These are phyloP conservation scores for Sphagnum tenellum DNA, from an alignment of 225 moss, liverwort and hornwort genomes.

Conservation along the genomic window DNA sequence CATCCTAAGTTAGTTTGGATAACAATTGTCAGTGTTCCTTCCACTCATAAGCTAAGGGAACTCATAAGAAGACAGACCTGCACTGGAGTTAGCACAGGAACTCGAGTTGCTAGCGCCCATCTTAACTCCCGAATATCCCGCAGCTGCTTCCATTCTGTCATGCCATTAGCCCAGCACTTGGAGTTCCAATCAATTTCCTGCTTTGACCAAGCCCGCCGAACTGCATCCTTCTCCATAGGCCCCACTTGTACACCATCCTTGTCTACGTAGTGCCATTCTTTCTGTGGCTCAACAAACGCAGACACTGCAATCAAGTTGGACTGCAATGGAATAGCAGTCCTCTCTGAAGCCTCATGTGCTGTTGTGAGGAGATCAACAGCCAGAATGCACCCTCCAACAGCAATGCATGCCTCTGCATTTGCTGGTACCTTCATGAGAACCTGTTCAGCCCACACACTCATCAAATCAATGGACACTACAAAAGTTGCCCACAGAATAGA, in stretches of 20 bases:
- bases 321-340: conserved; percentile 84
- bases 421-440: conserved; percentile 77
- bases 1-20: neutral
- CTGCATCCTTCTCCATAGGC: conserved; percentile 80
- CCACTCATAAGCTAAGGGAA: neutral
- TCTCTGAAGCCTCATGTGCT: conserved; percentile 90
- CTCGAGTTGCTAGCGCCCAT: conserved; percentile 80
- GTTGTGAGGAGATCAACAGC: conserved; percentile 91
- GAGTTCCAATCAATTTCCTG: conserved; percentile 80
- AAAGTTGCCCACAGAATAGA: too few species aligned
- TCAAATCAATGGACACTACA: too few species aligned
- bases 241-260: conserved; percentile 74
- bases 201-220: conserved; percentile 85
- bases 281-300: conserved; percentile 87
- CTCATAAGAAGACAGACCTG: conserved; percentile 33
- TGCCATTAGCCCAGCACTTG: conserved; percentile 88
- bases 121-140: conserved; percentile 85
- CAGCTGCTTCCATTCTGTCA: conserved; percentile 89
- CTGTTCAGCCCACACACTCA: conserved; percentile 19
- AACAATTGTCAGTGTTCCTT: neutral
- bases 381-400: conserved; percentile 86
- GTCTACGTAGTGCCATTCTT: conserved; percentile 83
- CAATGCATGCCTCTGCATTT: conserved; percentile 70
- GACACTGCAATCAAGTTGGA: conserved; percentile 86
- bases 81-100: conserved; percentile 76